Conservation (phyloP, 768 basidiomycete genomes). For the Russula earlei region DNA sequence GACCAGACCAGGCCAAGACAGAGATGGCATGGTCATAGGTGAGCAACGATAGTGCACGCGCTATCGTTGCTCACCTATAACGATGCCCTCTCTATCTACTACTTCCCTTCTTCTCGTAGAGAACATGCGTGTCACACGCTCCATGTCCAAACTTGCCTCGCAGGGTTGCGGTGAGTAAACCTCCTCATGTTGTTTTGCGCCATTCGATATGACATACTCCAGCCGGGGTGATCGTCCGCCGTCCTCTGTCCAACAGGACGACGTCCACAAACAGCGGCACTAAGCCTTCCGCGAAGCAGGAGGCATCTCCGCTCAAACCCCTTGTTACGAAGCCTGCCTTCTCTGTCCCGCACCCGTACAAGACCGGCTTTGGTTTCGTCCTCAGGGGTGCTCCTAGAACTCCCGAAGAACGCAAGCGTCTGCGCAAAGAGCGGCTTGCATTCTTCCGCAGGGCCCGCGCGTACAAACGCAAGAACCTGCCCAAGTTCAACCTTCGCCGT, state of each 20-base stretch:
- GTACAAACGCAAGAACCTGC: neutral
- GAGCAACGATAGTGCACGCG: no score
- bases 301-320: neutral
- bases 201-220: neutral
- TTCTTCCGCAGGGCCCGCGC: conserved; percentile 1
- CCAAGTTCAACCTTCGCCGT: neutral
- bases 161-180: neutral
- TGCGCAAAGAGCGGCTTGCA: conserved; percentile 11
- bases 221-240: conserved; percentile 6
- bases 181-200: neutral
- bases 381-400: neutral
- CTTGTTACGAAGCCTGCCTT: neutral
- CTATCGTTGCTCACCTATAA: neutral
- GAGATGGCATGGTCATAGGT: no score
- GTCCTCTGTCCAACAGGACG: conserved; percentile 3
- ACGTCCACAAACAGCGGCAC: neutral
- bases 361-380: conserved; percentile 10
- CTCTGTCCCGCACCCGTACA: neutral
- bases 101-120: conserved; percentile 9
- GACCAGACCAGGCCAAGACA: no score
- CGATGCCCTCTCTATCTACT: conserved; percentile 2
- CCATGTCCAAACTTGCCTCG: neutral
- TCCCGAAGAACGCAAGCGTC: conserved; percentile 6
- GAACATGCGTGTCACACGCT: conserved; percentile 13
- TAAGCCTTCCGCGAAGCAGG: neutral